phyloP scores from a whole-genome alignment of 2,329 filamentous ascomycete genomes.

The Leptographium wingfieldii region DNA sequence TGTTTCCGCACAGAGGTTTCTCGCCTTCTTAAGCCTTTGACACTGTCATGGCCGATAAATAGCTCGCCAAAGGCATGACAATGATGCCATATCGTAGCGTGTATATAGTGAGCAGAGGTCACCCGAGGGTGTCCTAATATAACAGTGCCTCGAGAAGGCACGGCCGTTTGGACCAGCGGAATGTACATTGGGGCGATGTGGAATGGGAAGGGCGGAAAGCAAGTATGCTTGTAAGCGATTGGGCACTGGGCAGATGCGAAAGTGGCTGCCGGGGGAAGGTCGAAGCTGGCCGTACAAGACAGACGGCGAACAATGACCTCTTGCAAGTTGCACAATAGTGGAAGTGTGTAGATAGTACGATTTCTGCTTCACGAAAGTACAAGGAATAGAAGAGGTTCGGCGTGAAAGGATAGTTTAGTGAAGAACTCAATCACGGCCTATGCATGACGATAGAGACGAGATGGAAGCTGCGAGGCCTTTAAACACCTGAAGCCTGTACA shows the following conservation, averaged over 20 bases:
- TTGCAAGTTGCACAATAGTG: not conserved
- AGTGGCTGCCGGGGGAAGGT: not conserved
- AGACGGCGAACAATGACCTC: not conserved
- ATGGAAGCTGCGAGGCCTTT: not conserved
- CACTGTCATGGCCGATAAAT: not conserved
- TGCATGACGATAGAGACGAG: not conserved
- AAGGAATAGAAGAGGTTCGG: not conserved
- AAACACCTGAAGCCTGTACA: not conserved
- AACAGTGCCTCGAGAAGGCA: not conserved
- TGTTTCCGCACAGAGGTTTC: not conserved
- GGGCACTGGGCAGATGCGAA: not conserved
- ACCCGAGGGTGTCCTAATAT: no score
- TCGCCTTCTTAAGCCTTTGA: not conserved
- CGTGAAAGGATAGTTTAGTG: not conserved
- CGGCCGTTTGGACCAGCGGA: not conserved
- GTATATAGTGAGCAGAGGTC: not conserved
- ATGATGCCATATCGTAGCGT: not conserved
- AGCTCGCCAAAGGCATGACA: not conserved
- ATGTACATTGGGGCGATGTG: constrained; percentile 1
- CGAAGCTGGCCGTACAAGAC: not conserved
- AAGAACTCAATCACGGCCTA: not conserved
- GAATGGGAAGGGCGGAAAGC: not conserved
- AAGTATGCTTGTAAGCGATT: not conserved
- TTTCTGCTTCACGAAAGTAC: not conserved
- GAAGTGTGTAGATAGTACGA: not conserved